Conservation (phyloP, 352 stramenopile genomes). For the Elongisporangium prolatum region DNA sequence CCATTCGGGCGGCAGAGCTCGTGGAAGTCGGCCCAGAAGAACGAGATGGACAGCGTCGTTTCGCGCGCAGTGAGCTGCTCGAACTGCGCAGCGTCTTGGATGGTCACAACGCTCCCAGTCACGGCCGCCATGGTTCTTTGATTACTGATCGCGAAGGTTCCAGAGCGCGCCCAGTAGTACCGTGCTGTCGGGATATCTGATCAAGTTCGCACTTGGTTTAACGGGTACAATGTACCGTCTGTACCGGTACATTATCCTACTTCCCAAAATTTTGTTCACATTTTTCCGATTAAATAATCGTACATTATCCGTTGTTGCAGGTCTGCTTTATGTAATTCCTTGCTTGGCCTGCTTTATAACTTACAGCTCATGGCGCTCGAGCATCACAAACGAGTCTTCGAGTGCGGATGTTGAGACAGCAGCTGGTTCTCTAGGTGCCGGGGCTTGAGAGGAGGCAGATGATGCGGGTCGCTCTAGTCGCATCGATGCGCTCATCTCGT, state of each 20-base stretch:
- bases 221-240: background rate
- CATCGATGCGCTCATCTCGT: slow-evolving; percentile 74
- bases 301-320: background rate
- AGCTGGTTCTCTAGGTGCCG: slow-evolving; percentile 12
- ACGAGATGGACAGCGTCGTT: slow-evolving; percentile 69
- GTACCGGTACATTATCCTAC: background rate
- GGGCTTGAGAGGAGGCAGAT: slow-evolving; percentile 4
- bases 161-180: background rate
- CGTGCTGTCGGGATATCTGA: background rate
- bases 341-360: background rate
- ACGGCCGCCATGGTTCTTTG: slow-evolving; percentile 23
- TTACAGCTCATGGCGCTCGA: slow-evolving; percentile 44
- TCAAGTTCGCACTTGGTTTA: background rate
- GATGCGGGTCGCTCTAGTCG: slow-evolving; percentile 22
- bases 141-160: background rate
- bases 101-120: slow-evolving; percentile 58
- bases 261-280: background rate
- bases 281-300: background rate
- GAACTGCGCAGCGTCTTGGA: slow-evolving; percentile 73
- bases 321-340: background rate
- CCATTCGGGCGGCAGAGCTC: slow-evolving; percentile 78
- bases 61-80: slow-evolving; percentile 72
- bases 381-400: slow-evolving; percentile 73
- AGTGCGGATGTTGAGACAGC: slow-evolving; percentile 14
- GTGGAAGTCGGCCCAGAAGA: slow-evolving; percentile 87